These are phyloP conservation scores for Termitomyces sp. DNA, from an alignment of 768 basidiomycete genomes.

Conservation along the genomic window DNA sequence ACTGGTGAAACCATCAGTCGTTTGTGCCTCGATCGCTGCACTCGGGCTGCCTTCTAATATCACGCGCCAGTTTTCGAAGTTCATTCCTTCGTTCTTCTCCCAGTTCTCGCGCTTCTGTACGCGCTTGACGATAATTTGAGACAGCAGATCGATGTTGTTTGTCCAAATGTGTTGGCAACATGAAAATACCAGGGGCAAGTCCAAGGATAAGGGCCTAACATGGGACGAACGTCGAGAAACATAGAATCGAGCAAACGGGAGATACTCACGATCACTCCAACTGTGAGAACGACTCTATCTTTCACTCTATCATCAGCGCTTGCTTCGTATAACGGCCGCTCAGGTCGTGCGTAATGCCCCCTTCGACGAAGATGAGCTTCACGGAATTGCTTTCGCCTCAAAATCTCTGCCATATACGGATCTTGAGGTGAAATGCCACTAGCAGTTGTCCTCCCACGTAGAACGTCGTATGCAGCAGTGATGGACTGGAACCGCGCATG, in stretches of 20 bases:
- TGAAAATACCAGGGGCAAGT: slow-evolving; percentile 36
- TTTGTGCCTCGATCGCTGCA: not conserved
- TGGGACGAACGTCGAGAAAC: not conserved
- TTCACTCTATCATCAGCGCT: slow-evolving; percentile 43
- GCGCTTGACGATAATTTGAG: slow-evolving; percentile 53
- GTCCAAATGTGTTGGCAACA: slow-evolving; percentile 30
- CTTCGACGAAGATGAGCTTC: slow-evolving; percentile 25
- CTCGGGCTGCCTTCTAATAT: slow-evolving; percentile 19
- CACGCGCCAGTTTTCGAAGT: slow-evolving; percentile 44
- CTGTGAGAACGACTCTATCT: slow-evolving; percentile 42
- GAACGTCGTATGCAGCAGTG: slow-evolving; percentile 55
- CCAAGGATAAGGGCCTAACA: slow-evolving; percentile 39
- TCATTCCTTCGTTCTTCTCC: slow-evolving; percentile 49
- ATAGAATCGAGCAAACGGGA: not conserved
- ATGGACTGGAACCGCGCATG: slow-evolving; percentile 63
- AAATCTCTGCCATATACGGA: slow-evolving; percentile 46
- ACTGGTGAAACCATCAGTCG: not conserved
- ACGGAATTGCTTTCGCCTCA: slow-evolving; percentile 38
- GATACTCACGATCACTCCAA: slow-evolving; percentile 43
- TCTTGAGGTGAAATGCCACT: slow-evolving; percentile 24
- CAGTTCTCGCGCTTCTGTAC: slow-evolving; percentile 47
- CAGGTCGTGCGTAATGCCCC: slow-evolving; percentile 11
- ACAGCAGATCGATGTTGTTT: slow-evolving; percentile 47
- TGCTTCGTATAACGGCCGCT: slow-evolving; percentile 21
- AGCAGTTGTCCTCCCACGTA: slow-evolving; percentile 33